These are phyloP conservation scores for Colletotrichum aenigma DNA, from an alignment of 2,329 filamentous ascomycete genomes.

Conservation along the genomic window DNA sequence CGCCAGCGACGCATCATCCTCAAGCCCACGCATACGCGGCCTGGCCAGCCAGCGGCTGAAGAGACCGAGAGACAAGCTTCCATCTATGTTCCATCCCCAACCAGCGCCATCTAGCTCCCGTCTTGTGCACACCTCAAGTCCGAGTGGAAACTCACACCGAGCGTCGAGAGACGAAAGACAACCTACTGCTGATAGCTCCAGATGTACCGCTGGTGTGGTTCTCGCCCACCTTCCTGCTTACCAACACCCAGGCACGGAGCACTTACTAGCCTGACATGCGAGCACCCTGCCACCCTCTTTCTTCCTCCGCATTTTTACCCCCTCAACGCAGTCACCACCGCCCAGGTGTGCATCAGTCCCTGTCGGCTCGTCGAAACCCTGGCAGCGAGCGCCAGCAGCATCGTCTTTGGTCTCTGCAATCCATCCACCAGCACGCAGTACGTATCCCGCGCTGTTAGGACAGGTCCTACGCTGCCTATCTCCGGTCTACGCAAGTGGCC, in stretches of 20 bases:
- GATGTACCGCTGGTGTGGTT: neutral
- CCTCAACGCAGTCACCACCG: neutral
- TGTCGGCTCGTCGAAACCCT: neutral
- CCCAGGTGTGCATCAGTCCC: neutral
- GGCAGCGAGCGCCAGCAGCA: neutral
- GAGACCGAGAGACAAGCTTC: neutral
- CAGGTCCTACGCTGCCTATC: neutral
- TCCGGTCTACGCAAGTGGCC: neutral
- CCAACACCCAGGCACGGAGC: slow-evolving; percentile 17
- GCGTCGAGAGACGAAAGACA: neutral
- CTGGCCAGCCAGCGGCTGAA: neutral
- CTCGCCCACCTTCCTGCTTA: slow-evolving; percentile 8
- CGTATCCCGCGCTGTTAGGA: neutral
- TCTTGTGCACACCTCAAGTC: neutral
- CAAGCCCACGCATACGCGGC: neutral
- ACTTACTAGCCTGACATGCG: slow-evolving; percentile 10
- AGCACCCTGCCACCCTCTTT: slow-evolving; percentile 1
- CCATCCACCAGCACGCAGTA: neutral
- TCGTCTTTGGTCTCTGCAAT: neutral
- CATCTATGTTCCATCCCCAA: neutral
- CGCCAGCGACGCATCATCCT: neutral
- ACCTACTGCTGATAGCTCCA: neutral
- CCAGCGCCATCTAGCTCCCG: neutral
- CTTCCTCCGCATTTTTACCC: neutral
- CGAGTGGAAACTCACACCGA: neutral